Evolutionary conservation across 805 yeast species (phyloP).

Genomic region (Brettanomyces custersianus): DNA sequence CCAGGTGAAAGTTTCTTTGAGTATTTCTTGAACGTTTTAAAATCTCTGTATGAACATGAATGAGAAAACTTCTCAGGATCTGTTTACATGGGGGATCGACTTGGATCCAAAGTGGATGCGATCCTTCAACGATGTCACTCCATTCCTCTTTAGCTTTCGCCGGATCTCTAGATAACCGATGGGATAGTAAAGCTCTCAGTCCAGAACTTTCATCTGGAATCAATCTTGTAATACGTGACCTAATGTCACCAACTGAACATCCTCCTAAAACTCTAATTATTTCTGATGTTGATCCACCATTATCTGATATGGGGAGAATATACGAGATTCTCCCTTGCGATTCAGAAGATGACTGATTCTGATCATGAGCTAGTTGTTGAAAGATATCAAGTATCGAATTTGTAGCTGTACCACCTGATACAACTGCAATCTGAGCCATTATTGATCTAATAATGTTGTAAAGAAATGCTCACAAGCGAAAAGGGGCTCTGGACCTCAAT

Average conservation of each 20-base stretch:
- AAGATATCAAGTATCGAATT: conserved; percentile 63
- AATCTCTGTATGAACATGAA: conserved; percentile 72
- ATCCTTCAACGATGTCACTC: conserved; percentile 71
- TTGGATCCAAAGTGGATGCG: conserved; percentile 57
- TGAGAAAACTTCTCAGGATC: conserved; percentile 65
- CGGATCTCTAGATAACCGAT: conserved; percentile 41
- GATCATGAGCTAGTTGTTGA: conserved; percentile 26
- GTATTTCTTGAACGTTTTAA: conserved; percentile 53
- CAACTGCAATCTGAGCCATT: conserved; percentile 25
- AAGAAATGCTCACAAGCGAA: too few species aligned
- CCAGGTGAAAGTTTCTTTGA: conserved; percentile 56
- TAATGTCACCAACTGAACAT: conserved; percentile 88
- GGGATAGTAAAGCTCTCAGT: conserved; percentile 32
- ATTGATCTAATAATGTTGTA: neutral
- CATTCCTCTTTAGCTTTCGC: conserved; percentile 59
- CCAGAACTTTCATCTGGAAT: conserved; percentile 43
- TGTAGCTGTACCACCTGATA: conserved; percentile 88
- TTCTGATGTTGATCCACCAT: conserved; percentile 93
- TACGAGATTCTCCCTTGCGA: conserved; percentile 33
- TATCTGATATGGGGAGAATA: conserved; percentile 79
- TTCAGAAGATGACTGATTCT: neutral
- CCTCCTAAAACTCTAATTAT: conserved; percentile 82
- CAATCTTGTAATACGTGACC: conserved; percentile 71
- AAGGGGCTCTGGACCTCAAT: too few species aligned
- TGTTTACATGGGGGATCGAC: conserved; percentile 57